phyloP scores from a whole-genome alignment of 805 yeast genomes.

The Zygosaccharomyces kombuchaensis region DNA sequence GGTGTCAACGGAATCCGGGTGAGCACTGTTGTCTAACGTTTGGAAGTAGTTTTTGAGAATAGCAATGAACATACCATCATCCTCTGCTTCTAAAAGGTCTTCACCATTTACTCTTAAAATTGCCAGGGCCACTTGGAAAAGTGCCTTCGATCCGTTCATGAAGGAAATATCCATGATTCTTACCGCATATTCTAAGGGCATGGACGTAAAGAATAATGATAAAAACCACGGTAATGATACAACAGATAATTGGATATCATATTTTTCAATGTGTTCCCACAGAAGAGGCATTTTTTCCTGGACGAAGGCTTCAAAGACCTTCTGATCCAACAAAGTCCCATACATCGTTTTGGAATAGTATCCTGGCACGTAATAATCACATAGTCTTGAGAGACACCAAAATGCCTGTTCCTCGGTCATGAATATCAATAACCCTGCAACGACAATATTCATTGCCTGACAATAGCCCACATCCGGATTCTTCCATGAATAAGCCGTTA shows the following conservation, averaged over 20 bases:
- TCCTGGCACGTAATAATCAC: slow-evolving; percentile 88
- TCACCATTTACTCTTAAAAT: slow-evolving; percentile 87
- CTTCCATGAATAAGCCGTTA: slow-evolving; percentile 94
- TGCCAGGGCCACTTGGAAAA: slow-evolving; percentile 92
- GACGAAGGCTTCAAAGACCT: slow-evolving; percentile 86
- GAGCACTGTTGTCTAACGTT: slow-evolving; percentile 71
- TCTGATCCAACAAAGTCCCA: slow-evolving; percentile 90
- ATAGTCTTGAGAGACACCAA: slow-evolving; percentile 78
- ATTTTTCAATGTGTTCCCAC: slow-evolving; percentile 71
- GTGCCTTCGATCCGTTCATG: slow-evolving; percentile 79
- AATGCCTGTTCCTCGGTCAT: slow-evolving; percentile 98
- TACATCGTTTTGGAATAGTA: slow-evolving; percentile 97
- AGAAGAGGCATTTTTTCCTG: slow-evolving; percentile 84
- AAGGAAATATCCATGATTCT: slow-evolving; percentile 87
- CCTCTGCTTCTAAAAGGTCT: slow-evolving; percentile 68
- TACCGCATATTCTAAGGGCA: slow-evolving; percentile 93
- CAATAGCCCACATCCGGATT: slow-evolving; percentile 97
- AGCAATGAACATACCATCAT: slow-evolving; percentile 88
- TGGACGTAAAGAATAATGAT: slow-evolving; percentile 80
- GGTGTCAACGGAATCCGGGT: slow-evolving; percentile 63
- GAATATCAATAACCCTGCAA: slow-evolving; percentile 70
- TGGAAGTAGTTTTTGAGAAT: slow-evolving; percentile 78
- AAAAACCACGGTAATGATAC: slow-evolving; percentile 96
- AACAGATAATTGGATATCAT: slow-evolving; percentile 88
- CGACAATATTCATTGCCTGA: slow-evolving; percentile 96